A percentile compares a stretch with the other conserved stretches of the same genome.
phyloP scores from a whole-genome alignment of 129 eudicot species.

The Chrysanthemum lavandulifolium region DNA sequence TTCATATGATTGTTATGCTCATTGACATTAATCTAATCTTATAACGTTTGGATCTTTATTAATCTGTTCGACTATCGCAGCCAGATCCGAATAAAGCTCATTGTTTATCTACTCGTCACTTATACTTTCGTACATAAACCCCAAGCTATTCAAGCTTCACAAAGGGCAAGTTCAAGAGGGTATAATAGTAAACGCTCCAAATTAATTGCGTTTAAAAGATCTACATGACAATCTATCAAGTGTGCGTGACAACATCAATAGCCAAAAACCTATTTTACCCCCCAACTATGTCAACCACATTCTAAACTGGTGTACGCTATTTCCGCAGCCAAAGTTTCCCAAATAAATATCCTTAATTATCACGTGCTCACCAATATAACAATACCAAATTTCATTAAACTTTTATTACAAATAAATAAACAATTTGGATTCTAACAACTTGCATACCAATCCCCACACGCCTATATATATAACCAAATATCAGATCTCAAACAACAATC shows the following conservation, averaged over 20 bases:
- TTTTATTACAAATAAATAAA: not conserved
- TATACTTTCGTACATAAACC: no score
- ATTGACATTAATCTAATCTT: no score
- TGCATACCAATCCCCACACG: constrained; percentile 34
- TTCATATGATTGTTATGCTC: no score
- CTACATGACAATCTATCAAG: not conserved
- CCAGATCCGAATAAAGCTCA: no score
- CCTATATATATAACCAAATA: constrained; percentile 22
- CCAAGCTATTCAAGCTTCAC: constrained; percentile 21
- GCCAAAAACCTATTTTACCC: not conserved
- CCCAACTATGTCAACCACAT: constrained; percentile 43
- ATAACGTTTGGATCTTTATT: no score
- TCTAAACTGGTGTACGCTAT: constrained; percentile 42
- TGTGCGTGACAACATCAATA: constrained; percentile 15
- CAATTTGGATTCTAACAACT: constrained; percentile 17
- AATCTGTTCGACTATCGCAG: no score
- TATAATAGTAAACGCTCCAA: not conserved
- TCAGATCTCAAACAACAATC: constrained; percentile 14
- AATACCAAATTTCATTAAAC: not conserved
- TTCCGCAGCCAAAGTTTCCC: constrained; percentile 32
- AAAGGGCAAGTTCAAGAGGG: constrained; percentile 22
- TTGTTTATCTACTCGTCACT: no score
- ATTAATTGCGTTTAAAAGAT: constrained; percentile 12
- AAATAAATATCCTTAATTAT: constrained; percentile 39
- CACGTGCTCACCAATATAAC: constrained; percentile 32